Percentiles rank a stretch among this genome's conserved stretches.
phyloP scores from a whole-genome alignment of 2,329 filamentous ascomycete species.

The Aurifilum marmelostoma region DNA sequence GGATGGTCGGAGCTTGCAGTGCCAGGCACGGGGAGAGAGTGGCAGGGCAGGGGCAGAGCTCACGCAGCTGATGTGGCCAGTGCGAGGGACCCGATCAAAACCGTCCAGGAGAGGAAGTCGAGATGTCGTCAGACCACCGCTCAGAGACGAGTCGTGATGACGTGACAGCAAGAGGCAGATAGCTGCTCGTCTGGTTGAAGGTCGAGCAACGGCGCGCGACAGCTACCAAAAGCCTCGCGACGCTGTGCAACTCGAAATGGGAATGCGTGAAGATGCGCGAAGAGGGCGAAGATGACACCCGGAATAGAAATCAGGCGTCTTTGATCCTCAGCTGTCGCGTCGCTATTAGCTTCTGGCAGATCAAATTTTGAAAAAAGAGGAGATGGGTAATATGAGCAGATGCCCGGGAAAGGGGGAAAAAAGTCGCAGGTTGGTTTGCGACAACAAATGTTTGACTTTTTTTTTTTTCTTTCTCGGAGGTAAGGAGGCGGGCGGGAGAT shows the following conservation, averaged over 20 bases:
- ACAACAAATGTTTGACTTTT: constrained; percentile 24
- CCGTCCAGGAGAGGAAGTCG: constrained; percentile 10
- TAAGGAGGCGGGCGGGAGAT: constrained; percentile 17
- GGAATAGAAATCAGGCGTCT: constrained; percentile 27
- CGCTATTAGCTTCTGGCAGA: constrained; percentile 24
- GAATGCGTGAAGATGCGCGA: constrained; percentile 40
- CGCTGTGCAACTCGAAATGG: constrained; percentile 30
- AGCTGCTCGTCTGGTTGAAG: constrained; percentile 4
- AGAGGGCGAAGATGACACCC: constrained; percentile 32
- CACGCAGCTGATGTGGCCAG: constrained; percentile 38
- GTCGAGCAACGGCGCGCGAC: constrained; percentile 41
- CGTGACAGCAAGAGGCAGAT: constrained; percentile 3
- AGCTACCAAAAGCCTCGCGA: constrained; percentile 51
- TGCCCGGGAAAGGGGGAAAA: neutral
- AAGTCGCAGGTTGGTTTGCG: constrained; percentile 18
- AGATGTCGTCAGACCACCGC: constrained; percentile 24
- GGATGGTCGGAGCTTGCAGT: constrained; percentile 31
- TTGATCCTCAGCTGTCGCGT: constrained; percentile 18
- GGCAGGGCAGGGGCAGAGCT: constrained; percentile 22
- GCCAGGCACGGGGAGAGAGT: constrained; percentile 7
- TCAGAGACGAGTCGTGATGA: constrained; percentile 22
- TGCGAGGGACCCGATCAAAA: constrained; percentile 33
- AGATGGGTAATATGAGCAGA: neutral
- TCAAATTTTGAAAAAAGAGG: neutral
- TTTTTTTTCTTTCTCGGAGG: neutral